phyloP scores from a whole-genome alignment of 768 basidiomycete species.

The Zangia roseola region DNA sequence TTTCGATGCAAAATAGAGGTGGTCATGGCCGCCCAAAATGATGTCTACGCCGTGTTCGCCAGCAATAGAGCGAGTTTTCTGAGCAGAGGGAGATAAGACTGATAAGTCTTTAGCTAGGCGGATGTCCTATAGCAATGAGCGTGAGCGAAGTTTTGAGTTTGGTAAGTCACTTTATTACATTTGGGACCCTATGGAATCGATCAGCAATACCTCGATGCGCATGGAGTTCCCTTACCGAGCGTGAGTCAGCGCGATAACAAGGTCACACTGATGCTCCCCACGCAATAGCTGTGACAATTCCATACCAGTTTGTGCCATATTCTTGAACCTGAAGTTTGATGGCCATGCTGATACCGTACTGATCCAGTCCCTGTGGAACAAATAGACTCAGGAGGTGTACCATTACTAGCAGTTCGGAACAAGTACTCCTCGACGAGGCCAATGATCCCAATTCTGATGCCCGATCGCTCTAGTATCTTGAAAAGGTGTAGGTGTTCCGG shows the following conservation, averaged over 20 bases:
- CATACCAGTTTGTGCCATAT: slow-evolving; percentile 66
- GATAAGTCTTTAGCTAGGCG: slow-evolving; percentile 56
- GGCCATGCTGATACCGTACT: slow-evolving; percentile 84
- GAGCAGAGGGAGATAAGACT: slow-evolving; percentile 56
- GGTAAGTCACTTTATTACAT: slow-evolving; percentile 9
- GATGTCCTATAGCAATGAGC: slow-evolving; percentile 50
- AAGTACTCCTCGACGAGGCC: slow-evolving; percentile 78
- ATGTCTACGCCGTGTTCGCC: slow-evolving; percentile 72
- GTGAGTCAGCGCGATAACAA: slow-evolving; percentile 83
- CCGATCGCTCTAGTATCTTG: slow-evolving; percentile 65
- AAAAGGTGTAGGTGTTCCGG: slow-evolving; percentile 65
- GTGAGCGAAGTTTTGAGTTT: not conserved
- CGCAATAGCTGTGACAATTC: slow-evolving; percentile 70
- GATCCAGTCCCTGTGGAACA: slow-evolving; percentile 71
- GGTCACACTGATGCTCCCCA: slow-evolving; percentile 66
- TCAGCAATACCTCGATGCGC: too few relatives aligned
- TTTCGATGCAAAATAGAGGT: slow-evolving; percentile 67
- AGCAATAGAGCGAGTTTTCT: slow-evolving; percentile 39
- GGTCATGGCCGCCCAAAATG: slow-evolving; percentile 83
- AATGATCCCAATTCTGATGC: slow-evolving; percentile 74
- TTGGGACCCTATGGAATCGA: slow-evolving; percentile 7
- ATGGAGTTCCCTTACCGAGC: too few relatives aligned
- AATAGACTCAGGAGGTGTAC: too few relatives aligned
- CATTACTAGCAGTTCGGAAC: not conserved
- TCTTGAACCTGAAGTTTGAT: slow-evolving; percentile 61